Base-by-base conservation (phyloP, 164 flowering plant genomes). In the Stephania cephalantha region DNA sequence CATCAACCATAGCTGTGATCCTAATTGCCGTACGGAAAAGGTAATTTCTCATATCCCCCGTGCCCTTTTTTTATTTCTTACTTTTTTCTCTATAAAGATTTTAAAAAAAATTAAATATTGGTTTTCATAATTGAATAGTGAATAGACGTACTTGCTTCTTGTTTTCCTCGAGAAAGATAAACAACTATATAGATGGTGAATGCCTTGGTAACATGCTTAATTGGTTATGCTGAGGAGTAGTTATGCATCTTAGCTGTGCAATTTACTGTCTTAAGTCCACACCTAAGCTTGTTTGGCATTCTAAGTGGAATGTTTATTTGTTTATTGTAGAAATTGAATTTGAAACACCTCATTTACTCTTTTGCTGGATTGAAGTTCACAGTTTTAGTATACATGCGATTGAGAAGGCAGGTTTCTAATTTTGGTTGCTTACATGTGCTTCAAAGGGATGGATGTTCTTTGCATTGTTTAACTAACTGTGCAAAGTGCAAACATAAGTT, bases 11-110 rank as follows among this genome's bases (percentile, higher is more conserved):
- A 94, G 99, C 75, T 96, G 99, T 84, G 94, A 93, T 71, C 98
- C 99, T 64, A 96, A 96, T 75, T 94, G 99, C 81, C 91, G 97
- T 15, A 96, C 99, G 25, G 98, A 96, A 81, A 96, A 96, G 99
- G 99, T 96, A 72, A 79, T 61, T 55, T 58, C 20, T 58, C 64
- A 15, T 58, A n/a, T 58, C 64, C 64, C 55, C 15, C 55, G 0
- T 15, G 4, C 55, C 55, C 55, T 15, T 15, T 15, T 6, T 15
- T 10, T 9, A 11, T 15, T 9, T 9, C 15, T 50, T 50, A 25
- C 25, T 50, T 50, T 50, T 9, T 50, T 9, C 12, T 9, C 15
- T 50, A 35, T 35, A 35, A 35, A 35, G 42, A 35, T 35, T 35
- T 35, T 0, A 35, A 35, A 25, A 25, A 35, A 35, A 35, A 35